Evolutionary conservation across 2,329 filamentous ascomycete genomes (phyloP), one percentile per base, ranked within the genome.

Genomic region (Fusarium verticillioides): DNA sequence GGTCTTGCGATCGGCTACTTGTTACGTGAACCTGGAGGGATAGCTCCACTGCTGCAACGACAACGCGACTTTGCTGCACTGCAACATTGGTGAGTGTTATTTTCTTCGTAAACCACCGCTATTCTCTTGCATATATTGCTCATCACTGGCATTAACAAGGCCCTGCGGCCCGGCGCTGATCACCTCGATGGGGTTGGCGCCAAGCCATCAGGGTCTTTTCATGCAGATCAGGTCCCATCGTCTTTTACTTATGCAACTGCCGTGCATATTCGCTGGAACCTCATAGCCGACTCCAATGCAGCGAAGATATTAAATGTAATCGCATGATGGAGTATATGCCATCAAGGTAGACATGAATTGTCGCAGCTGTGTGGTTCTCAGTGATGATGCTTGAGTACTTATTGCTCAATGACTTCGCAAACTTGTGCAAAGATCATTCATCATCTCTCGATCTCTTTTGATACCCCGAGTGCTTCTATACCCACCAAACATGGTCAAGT

Each of bases 11-110:
- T 28, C 4, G 44, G 12, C 26, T 21, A 16, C 19, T 21, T 28
- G 4, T 47, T 47, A 0, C 3, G 12, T 15, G 44, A n/a, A 50
- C 56, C 56, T 21, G 23, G 56, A 59, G 21, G 13, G 34, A 21
- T 11, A 23, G 43, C 3, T 30, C 42, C 23, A 37, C 56, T 7
- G 2, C 15, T 42, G 8, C 6, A 8, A 8, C 2, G 23, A 30
- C n/a, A 16, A 10, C 15, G 2, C 10, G 9, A 4, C 37, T 44
- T 43, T 30, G 2, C 21, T 23, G 23, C 37, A 32, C 26, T 34
- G 4, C 9, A 4, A 34, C 16, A 15, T 12, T 40, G 15, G 4
- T 8, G 7, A 5, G 9, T 5, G n/a, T 2, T 4, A 0, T 4
- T 19, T 26, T 10, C 18, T 26, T 52, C 1, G 7, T 9, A 2